Base-by-base conservation (phyloP, 257 asterid genomes). In the Nicotiana otophora region DNA sequence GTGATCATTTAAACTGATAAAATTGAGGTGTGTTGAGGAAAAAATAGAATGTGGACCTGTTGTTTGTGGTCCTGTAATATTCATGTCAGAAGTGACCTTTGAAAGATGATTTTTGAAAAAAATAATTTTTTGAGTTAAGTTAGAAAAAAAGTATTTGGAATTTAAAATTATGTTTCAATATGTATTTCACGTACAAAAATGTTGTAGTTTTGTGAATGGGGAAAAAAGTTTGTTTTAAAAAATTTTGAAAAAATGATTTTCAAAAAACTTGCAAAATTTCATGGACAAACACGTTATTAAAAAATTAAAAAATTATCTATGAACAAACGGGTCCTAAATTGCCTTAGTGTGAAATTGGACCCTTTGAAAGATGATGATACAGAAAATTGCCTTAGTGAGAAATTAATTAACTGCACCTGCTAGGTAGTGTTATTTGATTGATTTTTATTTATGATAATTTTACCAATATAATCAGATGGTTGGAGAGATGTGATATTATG, bases 401-500 rank as follows among this genome's bases (percentile, higher is more conserved):
- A 69, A 69, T 39, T 69, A 15, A 11, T 55, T 10, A 36, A 28
- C 55, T 67, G 0, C 53, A 67, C 16, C 53, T 28, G 48, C 14
- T 66, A 16, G 74, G 48, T 36, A n/a, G 77, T 36, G 31, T 11
- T 3, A 69, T 70, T 57, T 20, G 79, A 72, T 72, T 72, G 79
- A 48, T 23, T 46, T 74, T 48, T 74, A 14, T 23, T 74, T 48
- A 48, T 46, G 79, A 74, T 74, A 23, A 20, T 39, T n/a, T 26
- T 7, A 20, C 6, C 11, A 42, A 70, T 11, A 48, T 74, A 14
- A 74, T 23, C 23, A 74, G 78, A 72, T 46, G 78, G 79, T 48
- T 74, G 79, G 79, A 74, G 62, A 74, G 62, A 74, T 74, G 79
- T 74, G 79, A 74, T 48, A 48, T 39, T 42, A 48, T 48, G 60